Conservation (phyloP, 108 stramenopile genomes). For the Skeletonema grethae region DNA sequence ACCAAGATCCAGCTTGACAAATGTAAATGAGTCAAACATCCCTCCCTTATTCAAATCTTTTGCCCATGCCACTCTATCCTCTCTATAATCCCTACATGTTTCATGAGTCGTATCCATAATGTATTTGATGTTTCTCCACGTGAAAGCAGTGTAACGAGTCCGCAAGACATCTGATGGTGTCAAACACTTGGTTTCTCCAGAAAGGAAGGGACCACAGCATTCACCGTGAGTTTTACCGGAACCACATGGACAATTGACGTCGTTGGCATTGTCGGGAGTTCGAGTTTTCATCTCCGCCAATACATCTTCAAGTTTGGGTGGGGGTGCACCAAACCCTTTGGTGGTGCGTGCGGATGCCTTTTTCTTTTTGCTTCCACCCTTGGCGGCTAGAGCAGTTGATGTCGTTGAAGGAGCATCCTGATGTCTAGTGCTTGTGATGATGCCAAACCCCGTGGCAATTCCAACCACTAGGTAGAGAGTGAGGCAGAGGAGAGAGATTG, state of each 20-base stretch:
- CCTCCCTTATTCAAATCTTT: slow-evolving; percentile 70
- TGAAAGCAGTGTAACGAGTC: slow-evolving; percentile 71
- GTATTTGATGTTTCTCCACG: slow-evolving; percentile 56
- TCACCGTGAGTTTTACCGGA: slow-evolving; percentile 42
- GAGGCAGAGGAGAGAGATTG: background rate
- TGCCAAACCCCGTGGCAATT: background rate
- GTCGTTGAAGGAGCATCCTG: background rate
- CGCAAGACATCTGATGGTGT: slow-evolving; percentile 57
- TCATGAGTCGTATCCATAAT: slow-evolving; percentile 74
- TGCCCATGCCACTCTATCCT: slow-evolving; percentile 71
- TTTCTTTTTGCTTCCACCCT: slow-evolving; percentile 24
- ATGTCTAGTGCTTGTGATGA: background rate
- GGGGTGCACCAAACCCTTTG: slow-evolving; percentile 72
- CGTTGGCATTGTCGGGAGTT: slow-evolving; percentile 55
- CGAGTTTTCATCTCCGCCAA: slow-evolving; percentile 57
- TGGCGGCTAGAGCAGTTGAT: slow-evolving; percentile 5
- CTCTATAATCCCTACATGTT: slow-evolving; percentile 59
- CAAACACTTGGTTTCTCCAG: slow-evolving; percentile 18
- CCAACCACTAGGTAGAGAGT: slow-evolving; percentile 1
- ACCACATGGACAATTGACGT: slow-evolving; percentile 60
- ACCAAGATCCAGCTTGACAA: slow-evolving; percentile 53
- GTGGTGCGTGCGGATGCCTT: slow-evolving; percentile 7
- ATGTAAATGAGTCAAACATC: slow-evolving; percentile 84
- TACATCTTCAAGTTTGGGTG: slow-evolving; percentile 52
- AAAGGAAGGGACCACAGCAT: slow-evolving; percentile 66